Conservation (phyloP, 352 stramenopile species). For the Saprolegnia parasitica region DNA sequence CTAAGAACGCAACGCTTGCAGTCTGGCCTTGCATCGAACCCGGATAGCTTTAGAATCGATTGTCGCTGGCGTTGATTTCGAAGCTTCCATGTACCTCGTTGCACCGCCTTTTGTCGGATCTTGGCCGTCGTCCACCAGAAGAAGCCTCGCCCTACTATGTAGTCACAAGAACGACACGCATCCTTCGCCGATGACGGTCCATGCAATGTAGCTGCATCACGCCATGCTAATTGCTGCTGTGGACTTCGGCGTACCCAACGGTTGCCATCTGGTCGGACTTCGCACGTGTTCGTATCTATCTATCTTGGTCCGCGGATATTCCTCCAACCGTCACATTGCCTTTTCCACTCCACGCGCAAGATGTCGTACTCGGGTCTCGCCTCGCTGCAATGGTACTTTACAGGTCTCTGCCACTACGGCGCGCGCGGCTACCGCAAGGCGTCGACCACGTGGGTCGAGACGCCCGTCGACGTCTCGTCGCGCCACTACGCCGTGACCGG, state of each 20-base stretch:
- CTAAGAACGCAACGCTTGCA: too few species aligned
- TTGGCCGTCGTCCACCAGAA: too few species aligned
- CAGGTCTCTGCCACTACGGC: constrained; percentile 16
- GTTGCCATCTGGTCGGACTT: constrained; percentile 8
- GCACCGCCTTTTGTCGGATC: too few species aligned
- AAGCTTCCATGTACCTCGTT: too few species aligned
- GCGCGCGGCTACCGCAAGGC: constrained; percentile 5
- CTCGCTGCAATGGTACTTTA: constrained; percentile 23
- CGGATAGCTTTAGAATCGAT: too few species aligned
- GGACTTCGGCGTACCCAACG: neutral
- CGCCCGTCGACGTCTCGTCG: constrained; percentile 33
- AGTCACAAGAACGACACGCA: too few species aligned
- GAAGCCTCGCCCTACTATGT: too few species aligned
- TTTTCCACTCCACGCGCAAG: neutral
- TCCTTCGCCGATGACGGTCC: too few species aligned
- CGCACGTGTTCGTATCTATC: neutral
- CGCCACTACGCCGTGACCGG: constrained; percentile 51
- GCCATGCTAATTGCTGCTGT: neutral
- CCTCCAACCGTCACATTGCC: neutral
- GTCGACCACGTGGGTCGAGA: neutral
- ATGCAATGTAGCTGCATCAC: too few species aligned
- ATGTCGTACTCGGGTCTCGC: constrained; percentile 20
- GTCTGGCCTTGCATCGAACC: too few species aligned
- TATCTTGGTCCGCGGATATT: neutral
- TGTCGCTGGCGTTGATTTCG: too few species aligned